A percentile compares a stretch with the other conserved stretches of the same genome.
Evolutionary conservation across 768 basidiomycete species (phyloP).

Genomic region (Lactarius pseudohatsudake): DNA sequence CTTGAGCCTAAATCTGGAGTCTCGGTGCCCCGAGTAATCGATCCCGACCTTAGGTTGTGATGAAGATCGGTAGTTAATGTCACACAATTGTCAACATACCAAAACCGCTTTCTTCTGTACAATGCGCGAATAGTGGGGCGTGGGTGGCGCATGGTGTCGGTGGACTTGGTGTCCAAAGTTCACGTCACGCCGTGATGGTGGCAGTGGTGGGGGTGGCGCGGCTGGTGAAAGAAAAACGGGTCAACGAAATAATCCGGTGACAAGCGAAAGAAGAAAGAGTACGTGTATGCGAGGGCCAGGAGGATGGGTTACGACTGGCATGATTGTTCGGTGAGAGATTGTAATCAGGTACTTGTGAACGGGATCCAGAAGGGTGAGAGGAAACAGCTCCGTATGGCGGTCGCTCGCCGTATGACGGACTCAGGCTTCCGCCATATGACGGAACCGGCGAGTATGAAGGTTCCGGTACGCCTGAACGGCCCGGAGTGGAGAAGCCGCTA

Average conservation of each 20-base stretch:
- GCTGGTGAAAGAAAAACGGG: background rate
- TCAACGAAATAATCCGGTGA: background rate
- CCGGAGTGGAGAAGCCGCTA: no score
- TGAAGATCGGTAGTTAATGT: background rate
- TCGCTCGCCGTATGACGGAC: no score
- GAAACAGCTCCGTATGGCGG: no score
- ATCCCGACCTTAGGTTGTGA: constrained; percentile 3
- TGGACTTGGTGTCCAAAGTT: no score
- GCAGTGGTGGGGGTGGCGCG: background rate
- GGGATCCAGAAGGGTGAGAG: no score
- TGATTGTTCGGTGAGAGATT: background rate
- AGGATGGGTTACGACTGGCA: background rate
- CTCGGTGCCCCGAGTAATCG: background rate
- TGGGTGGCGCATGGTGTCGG: background rate
- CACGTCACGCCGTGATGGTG: no score
- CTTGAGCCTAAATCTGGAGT: background rate
- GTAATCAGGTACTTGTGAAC: background rate
- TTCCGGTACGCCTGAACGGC: no score
- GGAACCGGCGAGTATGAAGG: no score
- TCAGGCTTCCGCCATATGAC: no score
- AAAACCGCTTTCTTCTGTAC: background rate
- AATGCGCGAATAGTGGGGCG: background rate
- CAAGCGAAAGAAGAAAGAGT: background rate
- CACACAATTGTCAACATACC: background rate
- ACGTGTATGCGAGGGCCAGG: background rate